These are phyloP conservation scores for Triticum monococcum DNA, from an alignment of 176 grass and related monocot genomes.

Conservation along the genomic window DNA sequence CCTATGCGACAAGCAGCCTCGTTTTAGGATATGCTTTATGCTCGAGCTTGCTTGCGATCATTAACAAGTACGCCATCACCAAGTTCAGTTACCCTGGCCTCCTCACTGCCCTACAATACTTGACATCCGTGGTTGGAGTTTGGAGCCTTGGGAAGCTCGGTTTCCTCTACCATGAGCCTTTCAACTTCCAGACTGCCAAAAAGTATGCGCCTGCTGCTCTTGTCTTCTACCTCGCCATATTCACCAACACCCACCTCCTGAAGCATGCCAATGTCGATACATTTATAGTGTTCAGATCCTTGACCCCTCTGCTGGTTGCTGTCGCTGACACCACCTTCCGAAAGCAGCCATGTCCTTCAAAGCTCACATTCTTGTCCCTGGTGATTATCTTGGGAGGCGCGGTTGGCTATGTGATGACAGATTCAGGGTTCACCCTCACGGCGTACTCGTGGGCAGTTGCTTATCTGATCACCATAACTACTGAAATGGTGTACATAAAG, in stretches of 20 bases:
- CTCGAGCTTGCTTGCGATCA: constrained; percentile 66
- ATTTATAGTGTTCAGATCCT: constrained; percentile 70
- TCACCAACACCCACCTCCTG: constrained; percentile 73
- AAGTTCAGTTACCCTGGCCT: constrained; percentile 75
- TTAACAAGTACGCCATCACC: constrained; percentile 79
- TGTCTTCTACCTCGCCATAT: constrained; percentile 78
- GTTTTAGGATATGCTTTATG: constrained; percentile 60
- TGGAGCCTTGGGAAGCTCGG: constrained; percentile 45
- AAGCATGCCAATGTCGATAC: constrained; percentile 76
- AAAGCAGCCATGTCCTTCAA: constrained; percentile 61
- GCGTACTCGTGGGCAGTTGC: constrained; percentile 71
- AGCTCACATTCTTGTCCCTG: constrained; percentile 60
- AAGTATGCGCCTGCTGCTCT: constrained; percentile 60
- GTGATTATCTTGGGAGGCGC: constrained; percentile 60
- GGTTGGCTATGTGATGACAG: constrained; percentile 61
- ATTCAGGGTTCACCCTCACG: constrained; percentile 57
- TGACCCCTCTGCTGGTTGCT: constrained; percentile 63
- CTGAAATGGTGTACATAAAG: constrained; percentile 85
- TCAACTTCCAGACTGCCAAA: constrained; percentile 54
- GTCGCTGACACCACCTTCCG: constrained; percentile 61
- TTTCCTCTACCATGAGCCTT: constrained; percentile 59
- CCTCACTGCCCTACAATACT: constrained; percentile 64
- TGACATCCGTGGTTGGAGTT: constrained; percentile 52
- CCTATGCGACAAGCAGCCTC: constrained; percentile 46
- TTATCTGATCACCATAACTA: constrained; percentile 64